Percentiles rank a stretch among this genome's conserved stretches.
Evolutionary conservation across 108 stramenopile species (phyloP).

Genomic region (Conticribra weissflogii): DNA sequence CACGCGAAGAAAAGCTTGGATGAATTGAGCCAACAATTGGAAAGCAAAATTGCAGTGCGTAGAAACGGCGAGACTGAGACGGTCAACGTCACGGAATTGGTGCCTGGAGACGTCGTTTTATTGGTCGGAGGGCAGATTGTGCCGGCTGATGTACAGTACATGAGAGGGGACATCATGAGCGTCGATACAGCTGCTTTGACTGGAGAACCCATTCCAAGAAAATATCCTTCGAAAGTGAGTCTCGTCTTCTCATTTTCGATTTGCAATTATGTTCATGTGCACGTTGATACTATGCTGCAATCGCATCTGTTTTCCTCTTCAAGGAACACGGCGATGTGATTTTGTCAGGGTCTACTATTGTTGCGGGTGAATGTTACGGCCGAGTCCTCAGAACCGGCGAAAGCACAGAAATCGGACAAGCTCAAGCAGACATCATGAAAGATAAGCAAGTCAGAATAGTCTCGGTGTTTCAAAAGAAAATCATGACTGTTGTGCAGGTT

Average conservation of each 20-base stretch:
- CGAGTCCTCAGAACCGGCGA: conserved; percentile 62
- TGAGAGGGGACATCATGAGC: conserved; percentile 65
- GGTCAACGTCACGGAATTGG: conserved; percentile 56
- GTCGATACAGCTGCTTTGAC: conserved; percentile 85
- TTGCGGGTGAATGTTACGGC: conserved; percentile 74
- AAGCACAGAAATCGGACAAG: conserved; percentile 77
- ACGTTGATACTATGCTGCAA: no score
- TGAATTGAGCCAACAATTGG: conserved; percentile 54
- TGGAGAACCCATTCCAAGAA: conserved; percentile 82
- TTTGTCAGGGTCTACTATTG: conserved; percentile 65
- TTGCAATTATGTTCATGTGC: no score
- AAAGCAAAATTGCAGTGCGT: conserved; percentile 57
- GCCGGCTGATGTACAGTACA: conserved; percentile 71
- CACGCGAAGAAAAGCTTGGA: conserved; percentile 74
- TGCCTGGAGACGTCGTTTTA: conserved; percentile 85
- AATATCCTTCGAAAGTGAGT: conserved; percentile 51
- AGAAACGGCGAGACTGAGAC: conserved; percentile 56
- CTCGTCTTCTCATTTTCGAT: no score
- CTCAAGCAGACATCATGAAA: conserved; percentile 66
- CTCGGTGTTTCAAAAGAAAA: conserved; percentile 72
- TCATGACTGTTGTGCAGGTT: conserved; percentile 68
- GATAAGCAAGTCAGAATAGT: conserved; percentile 69
- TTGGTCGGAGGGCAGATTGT: conserved; percentile 69
- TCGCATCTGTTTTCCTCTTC: no score
- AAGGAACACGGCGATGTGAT: conserved; percentile 55